Evolutionary conservation across 2,329 filamentous ascomycete species (phyloP).

Genomic region (Magnaporthiopsis rhizophila): DNA sequence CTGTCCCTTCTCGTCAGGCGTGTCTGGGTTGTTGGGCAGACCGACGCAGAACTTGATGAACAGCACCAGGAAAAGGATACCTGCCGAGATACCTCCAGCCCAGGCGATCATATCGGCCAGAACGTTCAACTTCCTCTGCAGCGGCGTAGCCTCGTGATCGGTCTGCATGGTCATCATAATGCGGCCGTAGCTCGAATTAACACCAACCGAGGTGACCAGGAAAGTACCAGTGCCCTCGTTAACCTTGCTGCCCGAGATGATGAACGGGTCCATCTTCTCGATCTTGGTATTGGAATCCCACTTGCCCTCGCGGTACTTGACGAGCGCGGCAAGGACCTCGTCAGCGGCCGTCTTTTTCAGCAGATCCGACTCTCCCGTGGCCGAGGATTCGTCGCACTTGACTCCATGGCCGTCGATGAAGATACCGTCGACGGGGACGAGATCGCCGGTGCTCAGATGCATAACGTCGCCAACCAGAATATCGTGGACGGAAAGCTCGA

Average conservation of each 20-base stretch:
- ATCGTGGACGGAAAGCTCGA: conserved; percentile 53
- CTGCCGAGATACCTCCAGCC: conserved; percentile 55
- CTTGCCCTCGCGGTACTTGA: conserved; percentile 30
- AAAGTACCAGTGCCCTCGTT: conserved; percentile 46
- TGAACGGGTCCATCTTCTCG: conserved; percentile 56
- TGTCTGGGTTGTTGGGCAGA: conserved; percentile 52
- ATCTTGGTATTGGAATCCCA: not conserved
- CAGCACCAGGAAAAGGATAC: conserved; percentile 67
- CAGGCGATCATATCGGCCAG: conserved; percentile 36
- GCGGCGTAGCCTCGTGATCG: conserved; percentile 42
- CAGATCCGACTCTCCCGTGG: conserved; percentile 62
- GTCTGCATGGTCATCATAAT: conserved; percentile 48
- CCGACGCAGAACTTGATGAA: conserved; percentile 68
- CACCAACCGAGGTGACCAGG: conserved; percentile 47
- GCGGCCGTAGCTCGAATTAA: conserved; percentile 45
- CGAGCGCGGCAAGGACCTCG: conserved; percentile 48
- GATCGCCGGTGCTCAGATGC: conserved; percentile 59
- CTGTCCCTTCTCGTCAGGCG: conserved; percentile 15
- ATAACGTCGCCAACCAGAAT: conserved; percentile 59
- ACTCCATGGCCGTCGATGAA: conserved; percentile 56
- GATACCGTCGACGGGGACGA: conserved; percentile 59
- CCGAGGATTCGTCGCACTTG: conserved; percentile 62
- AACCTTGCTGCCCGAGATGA: conserved; percentile 48
- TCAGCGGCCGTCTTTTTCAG: conserved; percentile 56
- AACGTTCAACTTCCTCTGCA: conserved; percentile 44